These are phyloP conservation scores for Teunomyces atbi DNA, from an alignment of 805 yeast genomes.

Conservation along the genomic window DNA sequence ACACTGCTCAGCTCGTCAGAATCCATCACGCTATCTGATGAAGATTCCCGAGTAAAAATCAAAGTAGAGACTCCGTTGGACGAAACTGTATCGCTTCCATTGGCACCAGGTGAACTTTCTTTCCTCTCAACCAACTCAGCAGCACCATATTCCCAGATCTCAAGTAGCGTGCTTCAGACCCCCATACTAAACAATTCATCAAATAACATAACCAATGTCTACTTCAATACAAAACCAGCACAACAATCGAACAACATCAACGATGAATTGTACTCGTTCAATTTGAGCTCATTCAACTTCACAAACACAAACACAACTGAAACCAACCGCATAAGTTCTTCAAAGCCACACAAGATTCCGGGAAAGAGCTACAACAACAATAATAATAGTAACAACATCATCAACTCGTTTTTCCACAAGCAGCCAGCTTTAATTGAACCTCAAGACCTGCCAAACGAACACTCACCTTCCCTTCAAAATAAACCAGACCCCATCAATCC, in stretches of 20 bases:
- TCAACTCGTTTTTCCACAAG: slow-evolving; percentile 12
- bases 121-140: not conserved
- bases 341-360: no score
- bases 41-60: not conserved
- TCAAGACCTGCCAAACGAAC: not conserved
- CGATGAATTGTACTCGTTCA: slow-evolving; percentile 34
- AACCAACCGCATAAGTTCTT: not conserved
- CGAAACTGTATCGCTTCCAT: not conserved
- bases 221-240: slow-evolving; percentile 25
- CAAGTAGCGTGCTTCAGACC: slow-evolving; percentile 20
- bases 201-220: slow-evolving; percentile 37
- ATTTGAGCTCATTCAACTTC: slow-evolving; percentile 33
- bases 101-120: not conserved
- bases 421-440: slow-evolving; percentile 13
- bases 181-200: slow-evolving; percentile 27
- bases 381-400: slow-evolving; percentile 8
- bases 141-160: not conserved
- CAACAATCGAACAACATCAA: not conserved
- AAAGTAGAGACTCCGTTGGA: not conserved
- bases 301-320: slow-evolving; percentile 12
- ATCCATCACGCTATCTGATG: not conserved
- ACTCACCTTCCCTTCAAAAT: not conserved
- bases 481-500: slow-evolving; percentile 17
- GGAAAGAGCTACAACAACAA: no score
- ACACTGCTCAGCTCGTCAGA: not conserved